These are phyloP conservation scores for Lecanicillium sp. DNA, from an alignment of 2,329 filamentous ascomycete genomes.

Conservation along the genomic window DNA sequence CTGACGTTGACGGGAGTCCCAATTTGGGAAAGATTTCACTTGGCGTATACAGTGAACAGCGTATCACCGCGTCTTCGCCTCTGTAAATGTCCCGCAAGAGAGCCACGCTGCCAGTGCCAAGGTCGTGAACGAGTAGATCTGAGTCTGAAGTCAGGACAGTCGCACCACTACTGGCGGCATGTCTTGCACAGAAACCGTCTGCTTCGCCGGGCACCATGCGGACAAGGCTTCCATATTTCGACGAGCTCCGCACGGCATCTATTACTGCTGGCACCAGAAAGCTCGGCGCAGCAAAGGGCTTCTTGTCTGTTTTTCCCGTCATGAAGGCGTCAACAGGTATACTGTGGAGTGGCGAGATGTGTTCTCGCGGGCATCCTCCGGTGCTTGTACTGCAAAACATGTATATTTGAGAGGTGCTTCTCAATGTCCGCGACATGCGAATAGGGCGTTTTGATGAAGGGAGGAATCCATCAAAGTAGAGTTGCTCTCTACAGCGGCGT, in stretches of 20 bases:
- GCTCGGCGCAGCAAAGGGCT: slow-evolving; percentile 41
- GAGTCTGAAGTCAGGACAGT: slow-evolving; percentile 76
- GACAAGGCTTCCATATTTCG: slow-evolving; percentile 32
- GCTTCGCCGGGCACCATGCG: slow-evolving; percentile 75
- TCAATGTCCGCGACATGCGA: slow-evolving; percentile 53
- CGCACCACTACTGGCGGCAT: slow-evolving; percentile 46
- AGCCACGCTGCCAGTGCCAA: slow-evolving; percentile 57
- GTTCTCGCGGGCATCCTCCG: slow-evolving; percentile 16
- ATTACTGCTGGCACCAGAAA: slow-evolving; percentile 75
- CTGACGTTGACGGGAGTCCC: slow-evolving; percentile 23
- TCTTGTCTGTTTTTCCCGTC: slow-evolving; percentile 16
- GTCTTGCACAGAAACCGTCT: slow-evolving; percentile 68
- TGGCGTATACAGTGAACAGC: slow-evolving; percentile 22
- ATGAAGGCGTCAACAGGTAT: slow-evolving; percentile 16
- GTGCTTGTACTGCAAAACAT: slow-evolving; percentile 31
- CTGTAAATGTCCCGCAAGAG: slow-evolving; percentile 59
- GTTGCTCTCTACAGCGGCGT: slow-evolving; percentile 42
- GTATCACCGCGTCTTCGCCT: slow-evolving; percentile 15
- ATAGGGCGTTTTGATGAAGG: slow-evolving; percentile 58
- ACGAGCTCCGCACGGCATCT: slow-evolving; percentile 52
- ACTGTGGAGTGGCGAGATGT: slow-evolving; percentile 11
- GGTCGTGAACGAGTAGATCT: slow-evolving; percentile 69
- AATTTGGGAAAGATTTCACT: slow-evolving; percentile 33
- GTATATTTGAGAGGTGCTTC: slow-evolving; percentile 46
- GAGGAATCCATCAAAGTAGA: slow-evolving; percentile 83